Conservation (phyloP, 31 red algal species). For the Odonthalia washingtoniensis region DNA sequence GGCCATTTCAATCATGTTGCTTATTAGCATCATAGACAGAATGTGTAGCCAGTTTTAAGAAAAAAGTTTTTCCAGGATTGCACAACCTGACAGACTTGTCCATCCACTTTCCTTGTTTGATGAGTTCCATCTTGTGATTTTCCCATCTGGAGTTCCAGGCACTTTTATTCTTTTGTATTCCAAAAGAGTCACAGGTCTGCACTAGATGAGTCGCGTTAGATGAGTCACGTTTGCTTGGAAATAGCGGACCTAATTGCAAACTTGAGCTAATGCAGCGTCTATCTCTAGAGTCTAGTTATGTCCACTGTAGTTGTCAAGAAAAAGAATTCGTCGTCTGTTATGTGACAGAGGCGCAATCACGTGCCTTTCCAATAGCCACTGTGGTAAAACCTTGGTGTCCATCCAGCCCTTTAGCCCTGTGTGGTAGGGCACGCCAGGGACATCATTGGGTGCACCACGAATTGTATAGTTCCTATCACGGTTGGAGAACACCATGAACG, state of each 20-base stretch:
- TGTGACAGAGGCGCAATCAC: neutral
- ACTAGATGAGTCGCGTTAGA: conserved; percentile 33
- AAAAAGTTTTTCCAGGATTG: conserved; percentile 36
- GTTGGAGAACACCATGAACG: conserved; percentile 45
- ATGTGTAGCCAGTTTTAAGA: neutral
- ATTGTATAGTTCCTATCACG: conserved; percentile 20
- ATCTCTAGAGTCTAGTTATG: conserved; percentile 16
- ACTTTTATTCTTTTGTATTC: conserved; percentile 27
- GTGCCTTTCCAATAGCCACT: neutral
- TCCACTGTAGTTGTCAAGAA: conserved; percentile 49
- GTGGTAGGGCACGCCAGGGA: neutral
- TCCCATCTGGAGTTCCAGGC: conserved; percentile 16
- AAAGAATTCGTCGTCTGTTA: conserved; percentile 17
- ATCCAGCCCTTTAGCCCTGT: conserved; percentile 41
- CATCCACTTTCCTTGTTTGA: neutral
- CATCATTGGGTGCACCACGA: neutral
- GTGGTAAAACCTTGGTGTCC: conserved; percentile 14
- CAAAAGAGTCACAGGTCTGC: conserved; percentile 30
- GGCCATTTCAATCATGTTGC: conserved; percentile 17
- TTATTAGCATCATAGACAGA: conserved; percentile 19
- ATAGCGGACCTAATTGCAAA: neutral
- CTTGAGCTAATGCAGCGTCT: neutral
- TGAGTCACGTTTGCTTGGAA: conserved; percentile 17
- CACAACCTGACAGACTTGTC: neutral
- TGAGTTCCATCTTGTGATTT: neutral